These are phyloP conservation scores for Fusarium pseudocircinatum DNA, from an alignment of 2,329 filamentous ascomycete species.

Conservation along the genomic window DNA sequence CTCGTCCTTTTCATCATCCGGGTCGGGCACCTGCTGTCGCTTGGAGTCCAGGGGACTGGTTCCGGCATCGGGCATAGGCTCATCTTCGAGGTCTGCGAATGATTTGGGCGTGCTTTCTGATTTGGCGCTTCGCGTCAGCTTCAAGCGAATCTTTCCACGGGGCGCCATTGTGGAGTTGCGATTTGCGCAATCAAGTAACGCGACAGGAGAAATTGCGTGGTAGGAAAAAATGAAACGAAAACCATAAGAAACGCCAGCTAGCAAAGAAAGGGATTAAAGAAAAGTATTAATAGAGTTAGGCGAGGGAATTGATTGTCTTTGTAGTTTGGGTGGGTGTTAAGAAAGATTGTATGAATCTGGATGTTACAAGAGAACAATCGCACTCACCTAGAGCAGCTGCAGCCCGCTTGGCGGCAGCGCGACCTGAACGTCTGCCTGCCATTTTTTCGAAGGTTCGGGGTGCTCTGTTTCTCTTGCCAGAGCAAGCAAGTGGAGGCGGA, in stretches of 20 bases:
- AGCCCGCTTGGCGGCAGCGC: constrained; percentile 63
- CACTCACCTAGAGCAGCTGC: constrained; percentile 63
- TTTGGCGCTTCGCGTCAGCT: constrained; percentile 46
- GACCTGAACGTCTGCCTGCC: constrained; percentile 60
- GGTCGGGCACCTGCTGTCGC: constrained; percentile 53
- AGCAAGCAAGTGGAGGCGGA: constrained; percentile 26
- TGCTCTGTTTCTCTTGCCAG: constrained; percentile 9
- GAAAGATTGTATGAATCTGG: constrained; percentile 7
- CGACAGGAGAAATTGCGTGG: constrained; percentile 1
- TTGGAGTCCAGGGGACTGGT: constrained; percentile 50
- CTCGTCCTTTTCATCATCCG: constrained; percentile 52
- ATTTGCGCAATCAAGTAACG: constrained; percentile 13
- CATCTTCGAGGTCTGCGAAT: constrained; percentile 54
- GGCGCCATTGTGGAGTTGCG: constrained; percentile 39
- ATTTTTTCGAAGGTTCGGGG: constrained; percentile 36
- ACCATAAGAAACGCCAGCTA: neutral
- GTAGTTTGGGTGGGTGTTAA: constrained; percentile 9
- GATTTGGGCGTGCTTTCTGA: constrained; percentile 55
- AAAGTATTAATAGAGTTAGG: neutral
- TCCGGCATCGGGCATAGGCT: constrained; percentile 46
- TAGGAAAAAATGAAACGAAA: neutral
- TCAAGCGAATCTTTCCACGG: constrained; percentile 46
- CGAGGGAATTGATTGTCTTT: neutral
- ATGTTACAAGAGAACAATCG: constrained; percentile 14
- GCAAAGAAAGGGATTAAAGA: neutral